Percentiles rank a stretch among this genome's conserved stretches.
Conservation (phyloP, 352 stramenopile genomes). For the Pythium biforme region DNA sequence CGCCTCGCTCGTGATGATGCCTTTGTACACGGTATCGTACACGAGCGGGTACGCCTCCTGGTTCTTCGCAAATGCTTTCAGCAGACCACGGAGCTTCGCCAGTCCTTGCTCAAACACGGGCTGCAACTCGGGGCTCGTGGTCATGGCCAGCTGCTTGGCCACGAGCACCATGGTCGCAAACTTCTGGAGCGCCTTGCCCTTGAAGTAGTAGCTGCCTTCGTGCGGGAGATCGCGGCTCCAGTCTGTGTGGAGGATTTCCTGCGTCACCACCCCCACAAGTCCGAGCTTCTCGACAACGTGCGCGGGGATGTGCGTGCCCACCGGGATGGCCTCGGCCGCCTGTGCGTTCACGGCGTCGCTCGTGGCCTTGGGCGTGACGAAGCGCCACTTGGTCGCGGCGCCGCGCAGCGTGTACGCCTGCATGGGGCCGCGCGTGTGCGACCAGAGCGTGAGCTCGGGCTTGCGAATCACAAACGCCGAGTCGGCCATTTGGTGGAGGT, state of each 20-base stretch:
- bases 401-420: slow-evolving; percentile 46
- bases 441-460: slow-evolving; percentile 57
- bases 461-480: slow-evolving; percentile 35
- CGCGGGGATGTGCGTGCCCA: slow-evolving; percentile 25
- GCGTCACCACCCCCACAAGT: slow-evolving; percentile 35
- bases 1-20: slow-evolving; percentile 56
- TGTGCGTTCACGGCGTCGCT: slow-evolving; percentile 40
- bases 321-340: slow-evolving; percentile 54
- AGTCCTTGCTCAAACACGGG: slow-evolving; percentile 46
- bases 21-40: slow-evolving; percentile 61
- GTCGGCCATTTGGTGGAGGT: slow-evolving; percentile 60
- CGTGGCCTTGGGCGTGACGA: slow-evolving; percentile 39
- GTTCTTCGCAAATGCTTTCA: slow-evolving; percentile 31
- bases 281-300: slow-evolving; percentile 28
- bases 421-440: slow-evolving; percentile 72
- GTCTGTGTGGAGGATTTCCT: slow-evolving; percentile 63
- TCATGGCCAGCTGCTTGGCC: slow-evolving; percentile 53
- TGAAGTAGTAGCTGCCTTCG: slow-evolving; percentile 85
- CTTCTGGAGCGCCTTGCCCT: slow-evolving; percentile 77
- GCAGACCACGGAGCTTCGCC: slow-evolving; percentile 40
- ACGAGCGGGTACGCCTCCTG: slow-evolving; percentile 21
- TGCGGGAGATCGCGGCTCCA: slow-evolving; percentile 51
- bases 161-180: slow-evolving; percentile 79
- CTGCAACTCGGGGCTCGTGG: slow-evolving; percentile 49
- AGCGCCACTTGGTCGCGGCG: slow-evolving; percentile 41